Evolutionary conservation across 345 rosid genomes (phyloP).

Genomic region (Euclidium syriacum): DNA sequence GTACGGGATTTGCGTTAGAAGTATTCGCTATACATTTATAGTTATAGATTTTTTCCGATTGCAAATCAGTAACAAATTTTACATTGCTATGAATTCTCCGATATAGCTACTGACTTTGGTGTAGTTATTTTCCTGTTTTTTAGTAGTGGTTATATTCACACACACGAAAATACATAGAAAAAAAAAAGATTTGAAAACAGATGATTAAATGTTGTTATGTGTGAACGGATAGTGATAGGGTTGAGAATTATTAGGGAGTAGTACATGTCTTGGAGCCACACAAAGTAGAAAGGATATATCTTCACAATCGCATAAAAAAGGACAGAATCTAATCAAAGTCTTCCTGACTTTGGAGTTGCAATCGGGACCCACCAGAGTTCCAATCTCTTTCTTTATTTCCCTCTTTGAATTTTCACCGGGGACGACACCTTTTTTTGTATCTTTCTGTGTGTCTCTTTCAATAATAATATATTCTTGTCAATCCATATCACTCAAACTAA

Average conservation of each 20-base stretch:
- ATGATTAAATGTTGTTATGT: too few relatives aligned
- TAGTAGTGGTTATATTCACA: too few relatives aligned
- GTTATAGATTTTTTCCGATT: too few relatives aligned
- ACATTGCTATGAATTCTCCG: too few relatives aligned
- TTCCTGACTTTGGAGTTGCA: conserved; percentile 24
- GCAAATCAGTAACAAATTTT: too few relatives aligned
- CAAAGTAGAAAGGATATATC: conserved; percentile 17
- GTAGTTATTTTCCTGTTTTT: too few relatives aligned
- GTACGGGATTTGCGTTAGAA: too few relatives aligned
- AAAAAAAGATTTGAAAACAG: too few relatives aligned
- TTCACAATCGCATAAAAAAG: conserved; percentile 18
- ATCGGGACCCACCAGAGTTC: conserved; percentile 19
- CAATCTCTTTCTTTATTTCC: conserved; percentile 4
- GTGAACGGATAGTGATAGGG: conserved; percentile 16
- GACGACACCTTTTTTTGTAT: conserved; percentile 6
- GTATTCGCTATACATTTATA: too few relatives aligned
- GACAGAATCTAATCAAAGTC: conserved; percentile 29
- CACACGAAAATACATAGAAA: too few relatives aligned
- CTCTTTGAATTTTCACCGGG: conserved; percentile 11
- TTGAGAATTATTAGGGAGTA: background rate
- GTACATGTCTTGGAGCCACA: conserved; percentile 15
- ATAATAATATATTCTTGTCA: background rate
- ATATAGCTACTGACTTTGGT: too few relatives aligned
- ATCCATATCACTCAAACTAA: background rate
- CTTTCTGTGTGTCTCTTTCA: background rate